Conservation (phyloP, 768 basidiomycete species). For the Dacryopinax primogenitus region DNA sequence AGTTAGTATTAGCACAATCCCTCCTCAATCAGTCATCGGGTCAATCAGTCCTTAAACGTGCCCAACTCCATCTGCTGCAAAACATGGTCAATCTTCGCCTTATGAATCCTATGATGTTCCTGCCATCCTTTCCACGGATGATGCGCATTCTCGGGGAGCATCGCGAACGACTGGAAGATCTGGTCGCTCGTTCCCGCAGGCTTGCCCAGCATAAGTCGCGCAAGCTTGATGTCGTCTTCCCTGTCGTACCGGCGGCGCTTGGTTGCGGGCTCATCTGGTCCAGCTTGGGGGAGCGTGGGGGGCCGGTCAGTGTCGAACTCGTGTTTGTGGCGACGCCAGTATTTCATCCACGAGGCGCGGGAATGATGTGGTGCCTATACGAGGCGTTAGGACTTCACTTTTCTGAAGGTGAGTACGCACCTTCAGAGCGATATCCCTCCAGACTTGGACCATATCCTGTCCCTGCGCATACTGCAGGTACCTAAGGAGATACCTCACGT, state of each 20-base stretch:
- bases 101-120: conserved; percentile 80
- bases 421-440: conserved; percentile 64
- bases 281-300: conserved; percentile 27
- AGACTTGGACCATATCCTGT: conserved; percentile 62
- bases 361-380: conserved; percentile 75
- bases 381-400: conserved; percentile 5
- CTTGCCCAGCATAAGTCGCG: conserved; percentile 56
- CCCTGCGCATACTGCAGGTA: conserved; percentile 53
- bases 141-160: conserved; percentile 55
- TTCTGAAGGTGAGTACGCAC: conserved; percentile 25
- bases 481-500: conserved; percentile 60
- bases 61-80: conserved; percentile 49
- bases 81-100: conserved; percentile 71
- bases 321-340: conserved; percentile 77
- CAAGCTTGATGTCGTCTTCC: conserved; percentile 65
- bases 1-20: too few species aligned
- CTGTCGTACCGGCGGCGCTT: conserved; percentile 82
- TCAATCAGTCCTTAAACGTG: background rate
- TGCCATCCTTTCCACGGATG: conserved; percentile 95
- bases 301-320: conserved; percentile 50
- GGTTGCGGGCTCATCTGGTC: conserved; percentile 43
- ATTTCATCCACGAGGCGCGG: conserved; percentile 90
- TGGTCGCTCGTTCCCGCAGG: conserved; percentile 74
- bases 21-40: too few species aligned
- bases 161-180: conserved; percentile 69